A percentile compares a stretch with the other conserved stretches of the same genome.
Evolutionary conservation across 345 rosid species (phyloP).

Genomic region (Eucalyptus sp.): DNA sequence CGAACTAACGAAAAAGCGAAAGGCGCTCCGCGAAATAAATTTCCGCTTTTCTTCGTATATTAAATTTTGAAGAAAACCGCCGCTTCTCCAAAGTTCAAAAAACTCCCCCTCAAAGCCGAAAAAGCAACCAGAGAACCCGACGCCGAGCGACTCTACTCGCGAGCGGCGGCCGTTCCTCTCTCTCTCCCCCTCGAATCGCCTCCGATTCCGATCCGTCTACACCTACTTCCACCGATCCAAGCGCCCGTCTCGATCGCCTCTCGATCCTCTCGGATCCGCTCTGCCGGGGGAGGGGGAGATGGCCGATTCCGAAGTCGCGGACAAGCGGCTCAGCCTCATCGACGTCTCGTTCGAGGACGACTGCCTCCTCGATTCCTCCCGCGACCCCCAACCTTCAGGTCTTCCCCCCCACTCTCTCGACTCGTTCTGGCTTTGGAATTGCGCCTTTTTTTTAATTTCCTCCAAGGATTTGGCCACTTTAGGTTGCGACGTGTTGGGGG

Average conservation of each 20-base stretch:
- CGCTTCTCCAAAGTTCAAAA: not conserved
- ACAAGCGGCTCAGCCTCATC: conserved; percentile 50
- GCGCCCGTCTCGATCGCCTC: not conserved
- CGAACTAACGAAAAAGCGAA: not conserved
- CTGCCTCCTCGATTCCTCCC: conserved; percentile 47
- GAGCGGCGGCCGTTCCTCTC: not conserved
- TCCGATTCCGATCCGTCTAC: not conserved
- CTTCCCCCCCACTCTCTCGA: not conserved
- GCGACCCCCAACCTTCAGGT: conserved; percentile 25
- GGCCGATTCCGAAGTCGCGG: conserved; percentile 36
- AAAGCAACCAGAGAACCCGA: not conserved
- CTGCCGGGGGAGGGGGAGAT: conserved; percentile 10
- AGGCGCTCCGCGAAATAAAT: not conserved
- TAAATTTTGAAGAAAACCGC: not conserved
- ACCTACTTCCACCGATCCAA: not conserved
- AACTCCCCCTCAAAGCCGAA: not conserved
- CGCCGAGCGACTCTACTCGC: not conserved
- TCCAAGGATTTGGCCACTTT: not conserved
- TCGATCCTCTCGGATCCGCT: conserved; percentile 10
- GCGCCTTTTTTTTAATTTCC: not conserved
- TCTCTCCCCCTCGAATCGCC: not conserved
- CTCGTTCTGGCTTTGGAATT: not conserved
- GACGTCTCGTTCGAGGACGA: conserved; percentile 85
- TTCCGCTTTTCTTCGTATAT: not conserved
- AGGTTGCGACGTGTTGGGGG: not conserved